Conservation (phyloP, 163 green algal genomes). For the Botryococcus braunii region DNA sequence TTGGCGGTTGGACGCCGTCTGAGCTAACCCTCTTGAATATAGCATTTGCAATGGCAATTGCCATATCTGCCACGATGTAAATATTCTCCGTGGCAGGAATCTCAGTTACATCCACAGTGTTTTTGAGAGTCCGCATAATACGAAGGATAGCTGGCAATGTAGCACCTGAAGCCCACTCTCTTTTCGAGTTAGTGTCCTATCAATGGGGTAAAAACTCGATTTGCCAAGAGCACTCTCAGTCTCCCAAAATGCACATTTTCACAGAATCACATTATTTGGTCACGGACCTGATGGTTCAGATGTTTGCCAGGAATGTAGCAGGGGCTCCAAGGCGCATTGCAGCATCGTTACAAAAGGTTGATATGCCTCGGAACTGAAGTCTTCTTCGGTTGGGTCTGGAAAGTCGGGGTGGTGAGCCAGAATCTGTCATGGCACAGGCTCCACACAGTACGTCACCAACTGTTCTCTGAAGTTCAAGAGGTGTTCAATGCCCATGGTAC, state of each 20-base stretch:
- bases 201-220: too few species aligned
- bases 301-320: background rate
- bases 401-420: slow-evolving; percentile 26
- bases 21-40: background rate
- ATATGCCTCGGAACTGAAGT: background rate
- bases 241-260: too few species aligned
- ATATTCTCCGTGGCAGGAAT: slow-evolving; percentile 7
- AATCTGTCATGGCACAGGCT: slow-evolving; percentile 5
- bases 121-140: slow-evolving; percentile 20
- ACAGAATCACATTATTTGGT: too few species aligned
- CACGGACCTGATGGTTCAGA: background rate
- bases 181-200: too few species aligned
- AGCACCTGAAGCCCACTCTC: slow-evolving; percentile 4
- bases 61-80: slow-evolving; percentile 19
- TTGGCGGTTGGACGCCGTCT: background rate
- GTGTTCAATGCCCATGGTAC: too few species aligned
- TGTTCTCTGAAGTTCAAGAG: too few species aligned
- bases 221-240: too few species aligned
- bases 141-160: slow-evolving; percentile 3
- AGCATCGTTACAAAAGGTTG: slow-evolving; percentile 19
- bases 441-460: too few species aligned
- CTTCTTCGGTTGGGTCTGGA: slow-evolving; percentile 14
- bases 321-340: slow-evolving; percentile 17
- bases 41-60: slow-evolving; percentile 4
- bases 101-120: slow-evolving; percentile 15